These are phyloP conservation scores for Quercus ilex DNA, from an alignment of 306 rosid genomes.

Conservation along the genomic window DNA sequence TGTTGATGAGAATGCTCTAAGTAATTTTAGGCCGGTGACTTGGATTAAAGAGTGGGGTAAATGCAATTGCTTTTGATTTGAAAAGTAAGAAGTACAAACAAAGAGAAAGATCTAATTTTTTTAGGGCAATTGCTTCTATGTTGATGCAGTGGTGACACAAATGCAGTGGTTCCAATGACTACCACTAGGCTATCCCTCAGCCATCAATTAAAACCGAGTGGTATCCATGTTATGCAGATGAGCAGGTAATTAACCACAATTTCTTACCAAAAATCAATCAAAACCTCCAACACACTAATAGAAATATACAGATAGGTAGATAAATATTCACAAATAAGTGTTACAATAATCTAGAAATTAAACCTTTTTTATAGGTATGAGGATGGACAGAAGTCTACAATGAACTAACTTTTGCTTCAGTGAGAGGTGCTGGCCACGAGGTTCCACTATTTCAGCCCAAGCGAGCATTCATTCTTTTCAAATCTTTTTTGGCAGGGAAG, in stretches of 20 bases:
- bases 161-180: conserved; percentile 87
- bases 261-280: background rate
- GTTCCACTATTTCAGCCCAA: conserved; percentile 67
- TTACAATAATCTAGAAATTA: background rate
- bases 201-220: conserved; percentile 60
- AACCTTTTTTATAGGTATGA: conserved; percentile 41
- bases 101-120: no score
- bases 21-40: no score
- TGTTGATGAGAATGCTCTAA: no score
- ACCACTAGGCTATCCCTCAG: conserved; percentile 67
- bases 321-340: background rate
- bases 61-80: no score
- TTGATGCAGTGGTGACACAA: conserved; percentile 69
- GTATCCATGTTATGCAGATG: conserved; percentile 71
- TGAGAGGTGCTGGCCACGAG: conserved; percentile 83
- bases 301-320: background rate
- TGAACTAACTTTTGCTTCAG: conserved; percentile 69
- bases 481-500: conserved; percentile 63
- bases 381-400: conserved; percentile 83
- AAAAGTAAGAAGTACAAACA: no score
- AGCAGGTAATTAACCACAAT: conserved; percentile 42
- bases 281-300: background rate
- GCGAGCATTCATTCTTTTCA: conserved; percentile 59
- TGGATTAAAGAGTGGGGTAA: no score
- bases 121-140: no score